A percentile compares a stretch with the other conserved stretches of the same genome.
These are phyloP conservation scores for Chalaropsis ovoidea DNA, from an alignment of 2,329 filamentous ascomycete genomes.

Conservation along the genomic window DNA sequence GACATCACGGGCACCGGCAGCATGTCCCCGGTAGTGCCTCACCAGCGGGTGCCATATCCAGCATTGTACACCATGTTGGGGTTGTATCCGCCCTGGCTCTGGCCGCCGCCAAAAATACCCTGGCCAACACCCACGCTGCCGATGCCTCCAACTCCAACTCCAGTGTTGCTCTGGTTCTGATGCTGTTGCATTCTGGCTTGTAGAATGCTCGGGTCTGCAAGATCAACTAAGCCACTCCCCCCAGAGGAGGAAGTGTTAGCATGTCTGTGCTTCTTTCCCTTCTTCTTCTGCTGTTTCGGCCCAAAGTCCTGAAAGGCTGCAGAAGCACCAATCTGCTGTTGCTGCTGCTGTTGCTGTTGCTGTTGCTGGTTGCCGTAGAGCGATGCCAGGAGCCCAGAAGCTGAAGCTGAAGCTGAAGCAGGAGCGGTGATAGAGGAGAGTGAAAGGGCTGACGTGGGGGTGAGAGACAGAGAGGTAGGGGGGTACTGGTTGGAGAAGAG, in stretches of 20 bases:
- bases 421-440: constrained; percentile 72
- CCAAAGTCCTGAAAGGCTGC: constrained; percentile 83
- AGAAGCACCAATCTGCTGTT: constrained; percentile 32
- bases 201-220: constrained; percentile 99
- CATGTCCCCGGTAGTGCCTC: background rate
- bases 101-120: constrained; percentile 71
- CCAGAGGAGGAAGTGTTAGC: constrained; percentile 99
- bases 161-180: constrained; percentile 68
- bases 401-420: constrained; percentile 80
- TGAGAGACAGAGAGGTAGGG: constrained; percentile 70
- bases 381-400: constrained; percentile 81
- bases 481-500: constrained; percentile 81
- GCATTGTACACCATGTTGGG: constrained; percentile 64
- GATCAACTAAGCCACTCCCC: constrained; percentile 98
- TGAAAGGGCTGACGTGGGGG: constrained; percentile 83
- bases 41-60: constrained; percentile 24
- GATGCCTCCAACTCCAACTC: constrained; percentile 36
- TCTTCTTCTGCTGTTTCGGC: constrained; percentile 99
- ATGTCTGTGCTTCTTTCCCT: constrained; percentile 99
- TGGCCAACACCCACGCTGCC: constrained; percentile 47
- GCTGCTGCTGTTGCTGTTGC: constrained; percentile 53
- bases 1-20: constrained; percentile 2
- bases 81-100: constrained; percentile 91
- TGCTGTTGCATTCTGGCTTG: constrained; percentile 85
- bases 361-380: constrained; percentile 68